Percentiles rank a stretch among this genome's conserved stretches.
These are phyloP conservation scores for Cucurbita pepo DNA, from an alignment of 306 rosid species.

Conservation along the genomic window DNA sequence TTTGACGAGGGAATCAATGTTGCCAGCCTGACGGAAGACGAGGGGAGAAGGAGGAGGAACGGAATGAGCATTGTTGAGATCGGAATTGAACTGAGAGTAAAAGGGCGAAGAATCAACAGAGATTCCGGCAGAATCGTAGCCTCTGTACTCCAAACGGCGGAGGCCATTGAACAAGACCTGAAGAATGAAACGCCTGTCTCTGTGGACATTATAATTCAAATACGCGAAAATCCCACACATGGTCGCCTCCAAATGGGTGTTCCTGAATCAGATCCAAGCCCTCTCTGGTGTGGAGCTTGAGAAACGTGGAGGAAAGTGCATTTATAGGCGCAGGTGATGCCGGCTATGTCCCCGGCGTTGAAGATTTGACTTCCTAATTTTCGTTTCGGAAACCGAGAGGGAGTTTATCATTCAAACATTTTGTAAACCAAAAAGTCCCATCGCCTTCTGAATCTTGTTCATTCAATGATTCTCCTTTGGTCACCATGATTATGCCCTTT, in stretches of 20 bases:
- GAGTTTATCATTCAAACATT: not conserved
- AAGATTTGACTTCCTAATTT: not conserved
- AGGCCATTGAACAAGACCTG: conserved; percentile 87
- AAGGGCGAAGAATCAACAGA: conserved; percentile 47
- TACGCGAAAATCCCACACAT: conserved; percentile 99
- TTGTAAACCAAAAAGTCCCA: not conserved
- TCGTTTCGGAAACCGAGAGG: not conserved
- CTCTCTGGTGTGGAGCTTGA: not conserved
- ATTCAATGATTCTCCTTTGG: not conserved
- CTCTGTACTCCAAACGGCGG: conserved; percentile 78
- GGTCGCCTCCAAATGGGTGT: not conserved
- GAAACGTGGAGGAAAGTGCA: not conserved
- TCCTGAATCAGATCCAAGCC: not conserved
- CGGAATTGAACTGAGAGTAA: conserved; percentile 8
- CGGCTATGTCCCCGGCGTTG: not conserved
- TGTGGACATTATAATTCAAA: conserved; percentile 65
- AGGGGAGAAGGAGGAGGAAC: conserved; percentile 29
- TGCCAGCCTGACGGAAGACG: conserved; percentile 84
- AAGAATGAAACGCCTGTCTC: conserved; percentile 75
- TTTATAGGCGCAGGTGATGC: no score
- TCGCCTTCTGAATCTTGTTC: not conserved
- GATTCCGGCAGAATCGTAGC: conserved; percentile 94
- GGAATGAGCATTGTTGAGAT: conserved; percentile 16
- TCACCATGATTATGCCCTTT: not conserved
- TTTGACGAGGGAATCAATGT: conserved; percentile 87